Conservation (phyloP, 2,329 filamentous ascomycete genomes). For the Diaporthe sp. region DNA sequence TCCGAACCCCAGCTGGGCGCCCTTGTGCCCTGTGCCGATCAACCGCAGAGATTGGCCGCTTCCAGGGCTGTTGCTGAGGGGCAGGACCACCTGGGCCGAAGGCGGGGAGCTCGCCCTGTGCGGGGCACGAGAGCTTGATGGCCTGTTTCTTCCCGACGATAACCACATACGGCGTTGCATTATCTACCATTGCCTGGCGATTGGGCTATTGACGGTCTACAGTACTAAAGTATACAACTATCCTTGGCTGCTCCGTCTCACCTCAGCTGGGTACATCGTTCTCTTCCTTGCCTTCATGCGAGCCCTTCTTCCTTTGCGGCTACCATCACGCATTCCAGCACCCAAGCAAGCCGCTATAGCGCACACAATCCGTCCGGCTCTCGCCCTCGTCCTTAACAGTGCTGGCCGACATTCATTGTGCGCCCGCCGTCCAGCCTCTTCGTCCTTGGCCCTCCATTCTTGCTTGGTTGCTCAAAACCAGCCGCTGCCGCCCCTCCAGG, state of each 20-base stretch:
- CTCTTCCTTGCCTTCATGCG: constrained; percentile 24
- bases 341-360: background rate
- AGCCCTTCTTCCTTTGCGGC: constrained; percentile 2
- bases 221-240: no score
- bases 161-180: constrained; percentile 11
- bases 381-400: background rate
- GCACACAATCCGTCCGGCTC: background rate
- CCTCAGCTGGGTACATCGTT: background rate
- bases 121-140: constrained; percentile 16
- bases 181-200: background rate
- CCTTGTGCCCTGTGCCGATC: constrained; percentile 18
- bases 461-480: background rate
- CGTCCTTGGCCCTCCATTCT: background rate
- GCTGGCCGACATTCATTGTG: background rate
- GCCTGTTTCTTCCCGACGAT: constrained; percentile 20
- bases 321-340: background rate
- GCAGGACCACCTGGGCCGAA: background rate
- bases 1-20: background rate
- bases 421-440: background rate
- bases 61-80: background rate
- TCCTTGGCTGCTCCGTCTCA: background rate
- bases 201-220: background rate
- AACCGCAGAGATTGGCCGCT: background rate
- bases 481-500: background rate
- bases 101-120: constrained; percentile 19